These are phyloP conservation scores for Stachybotrys chlorohalonatus DNA, from an alignment of 2,329 filamentous ascomycete species.

Conservation along the genomic window DNA sequence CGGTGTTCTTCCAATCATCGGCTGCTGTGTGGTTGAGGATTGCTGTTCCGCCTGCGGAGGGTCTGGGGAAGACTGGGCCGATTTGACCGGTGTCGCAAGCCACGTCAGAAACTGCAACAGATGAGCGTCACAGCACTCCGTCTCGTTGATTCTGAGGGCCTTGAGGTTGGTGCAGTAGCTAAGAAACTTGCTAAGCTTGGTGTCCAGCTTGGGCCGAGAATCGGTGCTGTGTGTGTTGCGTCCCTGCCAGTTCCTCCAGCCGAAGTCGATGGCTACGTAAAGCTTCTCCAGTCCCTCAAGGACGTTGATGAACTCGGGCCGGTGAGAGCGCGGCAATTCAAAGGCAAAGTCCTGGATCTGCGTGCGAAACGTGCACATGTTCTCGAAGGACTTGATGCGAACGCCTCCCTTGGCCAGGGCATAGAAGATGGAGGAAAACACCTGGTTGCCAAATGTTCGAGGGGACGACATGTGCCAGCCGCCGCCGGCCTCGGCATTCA, in stretches of 20 bases:
- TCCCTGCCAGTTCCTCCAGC: constrained; percentile 2
- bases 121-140: constrained; percentile 1
- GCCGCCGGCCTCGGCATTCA: constrained; percentile 4
- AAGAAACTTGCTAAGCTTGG: constrained; percentile 15
- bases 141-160: constrained; percentile 42
- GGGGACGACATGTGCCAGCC: constrained; percentile 4
- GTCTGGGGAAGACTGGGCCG: background rate
- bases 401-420: constrained; percentile 30
- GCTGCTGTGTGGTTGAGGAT: background rate
- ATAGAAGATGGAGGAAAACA: constrained; percentile 31
- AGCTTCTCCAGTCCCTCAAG: constrained; percentile 37
- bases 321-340: constrained; percentile 29
- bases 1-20: constrained; percentile 1
- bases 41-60: background rate
- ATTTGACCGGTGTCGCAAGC: constrained; percentile 17
- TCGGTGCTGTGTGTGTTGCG: background rate
- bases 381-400: constrained; percentile 34
- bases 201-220: constrained; percentile 2
- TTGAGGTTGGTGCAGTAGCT: constrained; percentile 27
- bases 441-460: constrained; percentile 15
- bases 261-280: constrained; percentile 17
- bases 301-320: constrained; percentile 26
- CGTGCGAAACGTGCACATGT: constrained; percentile 27
- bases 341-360: constrained; percentile 34
- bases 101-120: constrained; percentile 26